A percentile compares a stretch with the other conserved stretches of the same genome.
These are phyloP conservation scores for Dissophora ornata DNA, from an alignment of 192 early-diverging fungal species.

Conservation along the genomic window DNA sequence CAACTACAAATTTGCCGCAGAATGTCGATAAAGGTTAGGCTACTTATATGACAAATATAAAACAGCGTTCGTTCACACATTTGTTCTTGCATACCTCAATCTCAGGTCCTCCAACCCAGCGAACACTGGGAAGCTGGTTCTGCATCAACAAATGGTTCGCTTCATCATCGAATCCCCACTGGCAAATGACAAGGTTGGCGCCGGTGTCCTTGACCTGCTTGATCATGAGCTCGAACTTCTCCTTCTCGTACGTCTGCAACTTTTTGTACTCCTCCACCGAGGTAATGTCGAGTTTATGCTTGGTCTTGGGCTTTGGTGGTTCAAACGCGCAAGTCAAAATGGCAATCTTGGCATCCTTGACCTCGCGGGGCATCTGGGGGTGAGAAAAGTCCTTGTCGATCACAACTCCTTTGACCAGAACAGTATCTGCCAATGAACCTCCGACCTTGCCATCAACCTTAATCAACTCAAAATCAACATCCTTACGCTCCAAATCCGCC, in stretches of 20 bases:
- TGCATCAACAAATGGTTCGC: constrained; percentile 99
- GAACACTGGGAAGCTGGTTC: constrained; percentile 95
- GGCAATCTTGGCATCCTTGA: constrained; percentile 95
- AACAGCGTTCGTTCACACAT: too few relatives aligned
- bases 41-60: constrained; percentile 7
- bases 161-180: constrained; percentile 99
- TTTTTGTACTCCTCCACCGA: constrained; percentile 98
- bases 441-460: constrained; percentile 99
- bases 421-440: constrained; percentile 93
- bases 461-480: constrained; percentile 99
- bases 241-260: constrained; percentile 94
- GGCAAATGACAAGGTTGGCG: constrained; percentile 98
- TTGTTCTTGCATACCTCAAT: constrained; percentile 85
- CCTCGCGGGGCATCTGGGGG: constrained; percentile 99
- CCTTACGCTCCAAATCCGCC: constrained; percentile 98
- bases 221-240: constrained; percentile 98
- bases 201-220: constrained; percentile 97
- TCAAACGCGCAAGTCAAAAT: constrained; percentile 99
- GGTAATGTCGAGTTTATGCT: constrained; percentile 99
- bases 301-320: constrained; percentile 99
- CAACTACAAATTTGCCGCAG: constrained; percentile 59
- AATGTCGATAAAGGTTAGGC: background rate
- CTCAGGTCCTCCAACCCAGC: constrained; percentile 99
- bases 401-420: constrained; percentile 96
- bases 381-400: constrained; percentile 99